phyloP scores from a whole-genome alignment of 129 eudicot genomes.

The Glebionis coronaria region DNA sequence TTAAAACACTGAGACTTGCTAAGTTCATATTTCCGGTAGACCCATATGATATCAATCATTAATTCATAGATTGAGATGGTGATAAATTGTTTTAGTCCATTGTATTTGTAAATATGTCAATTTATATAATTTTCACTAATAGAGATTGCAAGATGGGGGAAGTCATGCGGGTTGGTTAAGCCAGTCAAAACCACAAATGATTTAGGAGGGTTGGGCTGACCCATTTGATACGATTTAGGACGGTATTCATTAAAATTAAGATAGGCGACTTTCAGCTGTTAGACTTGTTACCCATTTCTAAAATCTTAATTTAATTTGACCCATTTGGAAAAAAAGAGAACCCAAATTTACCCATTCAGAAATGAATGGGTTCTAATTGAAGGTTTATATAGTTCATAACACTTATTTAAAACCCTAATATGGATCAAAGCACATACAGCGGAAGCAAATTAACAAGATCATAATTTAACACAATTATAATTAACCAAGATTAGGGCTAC shows the following conservation, averaged over 20 bases:
- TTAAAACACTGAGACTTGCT: background rate
- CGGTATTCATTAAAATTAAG: background rate
- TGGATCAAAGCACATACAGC: too few relatives aligned
- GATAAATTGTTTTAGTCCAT: background rate
- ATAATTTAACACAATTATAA: too few relatives aligned
- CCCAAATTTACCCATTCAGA: too few relatives aligned
- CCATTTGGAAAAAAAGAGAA: too few relatives aligned
- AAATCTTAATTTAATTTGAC: too few relatives aligned
- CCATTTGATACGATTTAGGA: background rate
- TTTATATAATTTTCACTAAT: background rate
- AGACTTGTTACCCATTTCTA: background rate
- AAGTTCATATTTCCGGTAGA: background rate
- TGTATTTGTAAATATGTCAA: background rate
- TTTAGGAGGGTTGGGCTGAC: too few relatives aligned
- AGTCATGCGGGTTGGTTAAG: background rate
- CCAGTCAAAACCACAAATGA: too few relatives aligned
- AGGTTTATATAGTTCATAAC: too few relatives aligned
- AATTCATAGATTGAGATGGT: background rate
- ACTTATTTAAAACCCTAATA: too few relatives aligned
- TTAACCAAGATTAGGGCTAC: too few relatives aligned
- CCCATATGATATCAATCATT: background rate
- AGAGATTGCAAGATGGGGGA: conserved; percentile 11
- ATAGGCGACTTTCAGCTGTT: background rate
- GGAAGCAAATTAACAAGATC: too few relatives aligned
- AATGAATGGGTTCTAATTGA: background rate